A percentile compares a stretch with the other conserved stretches of the same genome.
These are phyloP conservation scores for Xylaria castorea DNA, from an alignment of 495 filamentous ascomycete genomes.

Conservation along the genomic window DNA sequence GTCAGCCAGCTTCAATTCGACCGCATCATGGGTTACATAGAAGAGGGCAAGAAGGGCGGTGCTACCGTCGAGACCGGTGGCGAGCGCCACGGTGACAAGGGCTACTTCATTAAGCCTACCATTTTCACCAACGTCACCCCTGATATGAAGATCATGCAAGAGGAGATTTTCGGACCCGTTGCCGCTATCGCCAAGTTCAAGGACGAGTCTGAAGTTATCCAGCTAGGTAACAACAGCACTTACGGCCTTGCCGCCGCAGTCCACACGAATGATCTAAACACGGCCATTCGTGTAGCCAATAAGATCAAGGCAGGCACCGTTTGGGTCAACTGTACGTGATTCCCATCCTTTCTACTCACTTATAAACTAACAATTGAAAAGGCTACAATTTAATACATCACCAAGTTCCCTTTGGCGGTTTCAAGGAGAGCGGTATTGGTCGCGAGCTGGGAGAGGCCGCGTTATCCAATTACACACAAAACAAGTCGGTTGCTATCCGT, in stretches of 20 bases:
- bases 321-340: slow-evolving; percentile 85
- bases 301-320: slow-evolving; percentile 86
- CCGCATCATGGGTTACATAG: slow-evolving; percentile 97
- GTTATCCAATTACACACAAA: slow-evolving; percentile 89
- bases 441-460: slow-evolving; percentile 95
- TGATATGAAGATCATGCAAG: slow-evolving; percentile 98
- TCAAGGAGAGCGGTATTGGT: slow-evolving; percentile 91
- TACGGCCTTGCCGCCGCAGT: slow-evolving; percentile 92
- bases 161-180: slow-evolving; percentile 98
- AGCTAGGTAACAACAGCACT: slow-evolving; percentile 77
- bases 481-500: slow-evolving; percentile 64
- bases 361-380: slow-evolving; percentile 23
- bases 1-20: slow-evolving; percentile 95
- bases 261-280: slow-evolving; percentile 93
- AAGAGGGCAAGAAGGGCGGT: slow-evolving; percentile 85
- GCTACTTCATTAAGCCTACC: slow-evolving; percentile 98
- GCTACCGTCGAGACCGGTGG: slow-evolving; percentile 87
- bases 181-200: slow-evolving; percentile 94
- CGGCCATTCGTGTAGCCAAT: slow-evolving; percentile 87
- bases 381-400: slow-evolving; percentile 78
- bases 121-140: slow-evolving; percentile 89
- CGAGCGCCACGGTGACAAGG: slow-evolving; percentile 84
- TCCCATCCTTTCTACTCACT: not conserved
- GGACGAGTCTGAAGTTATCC: slow-evolving; percentile 83
- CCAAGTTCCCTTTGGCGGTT: slow-evolving; percentile 84